A percentile compares a stretch with the other conserved stretches of the same genome.
phyloP scores from a whole-genome alignment of 2,329 filamentous ascomycete genomes.

The Scytalidium lignicola region DNA sequence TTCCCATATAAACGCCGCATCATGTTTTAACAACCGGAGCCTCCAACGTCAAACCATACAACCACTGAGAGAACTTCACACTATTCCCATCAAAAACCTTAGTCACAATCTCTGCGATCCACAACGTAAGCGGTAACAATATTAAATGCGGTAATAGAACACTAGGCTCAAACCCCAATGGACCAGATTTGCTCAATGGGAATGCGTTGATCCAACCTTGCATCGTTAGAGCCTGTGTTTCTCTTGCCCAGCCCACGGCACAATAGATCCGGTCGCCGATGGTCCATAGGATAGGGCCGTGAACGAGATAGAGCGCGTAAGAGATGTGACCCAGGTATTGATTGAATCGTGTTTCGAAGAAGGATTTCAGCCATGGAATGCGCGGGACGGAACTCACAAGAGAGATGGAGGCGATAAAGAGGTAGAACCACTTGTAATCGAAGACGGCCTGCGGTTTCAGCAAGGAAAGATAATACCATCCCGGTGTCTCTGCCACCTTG shows the following conservation, averaged over 20 bases:
- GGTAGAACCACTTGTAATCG: conserved; percentile 64
- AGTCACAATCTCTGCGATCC: conserved; percentile 52
- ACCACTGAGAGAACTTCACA: conserved; percentile 50
- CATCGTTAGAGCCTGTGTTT: conserved; percentile 44
- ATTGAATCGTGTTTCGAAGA: conserved; percentile 54
- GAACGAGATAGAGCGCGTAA: conserved; percentile 58
- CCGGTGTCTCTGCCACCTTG: conserved; percentile 47
- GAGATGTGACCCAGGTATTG: conserved; percentile 60
- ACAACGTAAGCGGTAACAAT: conserved; percentile 54
- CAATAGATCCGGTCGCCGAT: conserved; percentile 60
- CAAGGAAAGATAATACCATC: conserved; percentile 34
- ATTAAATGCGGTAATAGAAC: conserved; percentile 57
- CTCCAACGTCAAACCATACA: conserved; percentile 44
- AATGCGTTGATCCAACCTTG: conserved; percentile 53
- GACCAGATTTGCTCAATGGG: conserved; percentile 48
- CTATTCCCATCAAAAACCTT: conserved; percentile 54
- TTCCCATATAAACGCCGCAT: too few species aligned
- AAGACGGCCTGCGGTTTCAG: conserved; percentile 62
- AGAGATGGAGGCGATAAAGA: conserved; percentile 55
- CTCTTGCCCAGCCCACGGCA: conserved; percentile 50
- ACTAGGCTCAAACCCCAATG: conserved; percentile 54
- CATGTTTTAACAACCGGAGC: conserved; percentile 1
- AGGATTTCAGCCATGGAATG: conserved; percentile 50
- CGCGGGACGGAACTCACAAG: conserved; percentile 51
- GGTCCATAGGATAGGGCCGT: conserved; percentile 55